These are phyloP conservation scores for Macroventuria anomochaeta DNA, from an alignment of 2,329 filamentous ascomycete genomes.

Conservation along the genomic window DNA sequence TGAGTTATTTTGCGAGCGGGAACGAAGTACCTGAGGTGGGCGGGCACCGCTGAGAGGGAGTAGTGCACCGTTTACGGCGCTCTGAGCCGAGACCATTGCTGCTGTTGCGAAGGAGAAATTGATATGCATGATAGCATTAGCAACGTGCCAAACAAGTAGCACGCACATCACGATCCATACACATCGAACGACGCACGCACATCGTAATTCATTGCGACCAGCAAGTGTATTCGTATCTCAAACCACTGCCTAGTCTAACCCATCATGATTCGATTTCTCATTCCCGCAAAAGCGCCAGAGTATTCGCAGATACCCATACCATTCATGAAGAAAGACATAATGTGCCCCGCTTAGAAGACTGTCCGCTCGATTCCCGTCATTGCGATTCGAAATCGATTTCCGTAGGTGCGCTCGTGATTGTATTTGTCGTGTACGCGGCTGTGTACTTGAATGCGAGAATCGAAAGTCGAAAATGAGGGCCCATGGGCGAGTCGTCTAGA, in stretches of 20 bases:
- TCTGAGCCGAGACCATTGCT: not conserved
- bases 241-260: conserved; percentile 48
- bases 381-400: conserved; percentile 38
- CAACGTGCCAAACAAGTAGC: too few relatives aligned
- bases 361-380: conserved; percentile 29
- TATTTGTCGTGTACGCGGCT: conserved; percentile 21
- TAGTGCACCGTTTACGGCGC: too few relatives aligned
- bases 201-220: conserved; percentile 36
- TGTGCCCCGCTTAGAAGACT: conserved; percentile 33
- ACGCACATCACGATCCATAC: conserved; percentile 8
- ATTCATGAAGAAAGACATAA: conserved; percentile 22
- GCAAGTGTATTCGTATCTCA: conserved; percentile 43
- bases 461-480: conserved; percentile 43
- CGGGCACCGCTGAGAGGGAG: too few relatives aligned
- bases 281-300: conserved; percentile 48
- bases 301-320: conserved; percentile 26
- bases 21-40: too few relatives aligned
- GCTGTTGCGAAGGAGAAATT: not conserved
- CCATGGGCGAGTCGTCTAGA: conserved; percentile 73
- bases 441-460: conserved; percentile 27
- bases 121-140: not conserved
- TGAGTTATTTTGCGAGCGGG: too few relatives aligned
- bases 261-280: conserved; percentile 43
- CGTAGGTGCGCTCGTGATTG: conserved; percentile 38
- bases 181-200: not conserved